Base-by-base conservation (phyloP, 2,329 filamentous ascomycete species). In the Chaetomium sp. region DNA sequence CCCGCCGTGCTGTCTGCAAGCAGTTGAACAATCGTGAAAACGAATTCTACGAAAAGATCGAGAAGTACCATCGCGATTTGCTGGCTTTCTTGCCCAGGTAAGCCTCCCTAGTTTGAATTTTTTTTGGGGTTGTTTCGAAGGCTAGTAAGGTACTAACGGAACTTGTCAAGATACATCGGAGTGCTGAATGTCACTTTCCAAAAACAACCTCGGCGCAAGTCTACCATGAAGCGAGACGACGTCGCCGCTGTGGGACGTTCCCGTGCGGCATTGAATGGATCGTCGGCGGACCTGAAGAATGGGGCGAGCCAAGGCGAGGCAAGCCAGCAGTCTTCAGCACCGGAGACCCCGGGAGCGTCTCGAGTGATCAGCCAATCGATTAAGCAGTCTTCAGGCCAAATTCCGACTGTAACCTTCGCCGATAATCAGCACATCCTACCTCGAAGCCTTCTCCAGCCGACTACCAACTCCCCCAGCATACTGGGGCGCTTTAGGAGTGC, bases 21-120 rank as follows among this genome's bases (percentile, higher is more conserved):
- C 93, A 97, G 78, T 85, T 99, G 74, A 99, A 97, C 77, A 99
- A 97, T 76, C 87, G 94, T 73, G 95, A 99, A 75, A 99, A 99
- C 77, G 92, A 97, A 78, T 99, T 99, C 75, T 99, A 99, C 77
- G 95, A 99, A 78, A 95, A 90, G 62, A 92, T 98, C 72, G 95
- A 99, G 80, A 88, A 87, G 73, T 87, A 92, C 70, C 94, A 99
- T 77, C 91, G 93, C 69, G 90, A 97, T 74, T 83, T 99, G 72
- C 81, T 99, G 65, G 87, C 90, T 50, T 99, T 98, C 75, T 83
- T 99, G 69, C 95, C 95, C 69, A 92, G 93, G 88, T 90, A 80
- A 68, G 1, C 42, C 7, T 0, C 16, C 3, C 13, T 3, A 2
- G n/a, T n/a, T n/a, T n/a, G n/a, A n/a, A n/a, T n/a, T n/a, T n/a